Conservation (phyloP, 371 early-diverging fungal species). For the Batkoa obscura region DNA sequence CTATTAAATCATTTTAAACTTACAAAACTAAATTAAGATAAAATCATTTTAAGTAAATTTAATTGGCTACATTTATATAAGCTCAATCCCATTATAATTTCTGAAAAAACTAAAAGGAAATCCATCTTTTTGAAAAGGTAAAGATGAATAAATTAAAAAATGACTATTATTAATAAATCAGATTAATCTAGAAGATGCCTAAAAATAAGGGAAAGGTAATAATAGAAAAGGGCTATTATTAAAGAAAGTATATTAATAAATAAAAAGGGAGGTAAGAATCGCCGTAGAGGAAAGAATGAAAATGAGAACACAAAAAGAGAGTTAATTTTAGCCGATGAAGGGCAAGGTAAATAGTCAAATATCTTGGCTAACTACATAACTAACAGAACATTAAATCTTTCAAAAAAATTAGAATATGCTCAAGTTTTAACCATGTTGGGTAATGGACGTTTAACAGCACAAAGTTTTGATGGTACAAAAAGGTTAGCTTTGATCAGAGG, state of each 20-base stretch:
- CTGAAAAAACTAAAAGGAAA: too few relatives aligned
- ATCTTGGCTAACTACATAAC: too few relatives aligned
- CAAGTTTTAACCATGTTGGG: slow-evolving; percentile 91
- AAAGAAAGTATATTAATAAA: neutral
- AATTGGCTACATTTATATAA: too few relatives aligned
- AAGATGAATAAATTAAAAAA: too few relatives aligned
- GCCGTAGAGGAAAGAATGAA: slow-evolving; percentile 94
- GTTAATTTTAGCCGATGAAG: slow-evolving; percentile 84
- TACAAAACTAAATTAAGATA: too few relatives aligned
- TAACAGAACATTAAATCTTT: neutral
- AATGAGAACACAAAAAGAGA: slow-evolving; percentile 88
- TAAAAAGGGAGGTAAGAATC: slow-evolving; percentile 84
- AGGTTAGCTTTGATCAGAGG: slow-evolving; percentile 95
- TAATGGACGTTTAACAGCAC: slow-evolving; percentile 87
- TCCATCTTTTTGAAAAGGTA: too few relatives aligned
- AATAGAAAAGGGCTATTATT: neutral
- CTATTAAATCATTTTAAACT: too few relatives aligned
- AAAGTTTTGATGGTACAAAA: slow-evolving; percentile 85
- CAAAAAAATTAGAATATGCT: slow-evolving; percentile 62
- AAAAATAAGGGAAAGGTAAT: slow-evolving; percentile 80
- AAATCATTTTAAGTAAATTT: too few relatives aligned
- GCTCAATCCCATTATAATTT: too few relatives aligned
- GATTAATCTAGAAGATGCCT: slow-evolving; percentile 27
- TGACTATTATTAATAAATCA: too few relatives aligned
- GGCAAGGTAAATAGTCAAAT: slow-evolving; percentile 38